These are phyloP conservation scores for Achlya hypogyna DNA, from an alignment of 352 stramenopile species.

Conservation along the genomic window DNA sequence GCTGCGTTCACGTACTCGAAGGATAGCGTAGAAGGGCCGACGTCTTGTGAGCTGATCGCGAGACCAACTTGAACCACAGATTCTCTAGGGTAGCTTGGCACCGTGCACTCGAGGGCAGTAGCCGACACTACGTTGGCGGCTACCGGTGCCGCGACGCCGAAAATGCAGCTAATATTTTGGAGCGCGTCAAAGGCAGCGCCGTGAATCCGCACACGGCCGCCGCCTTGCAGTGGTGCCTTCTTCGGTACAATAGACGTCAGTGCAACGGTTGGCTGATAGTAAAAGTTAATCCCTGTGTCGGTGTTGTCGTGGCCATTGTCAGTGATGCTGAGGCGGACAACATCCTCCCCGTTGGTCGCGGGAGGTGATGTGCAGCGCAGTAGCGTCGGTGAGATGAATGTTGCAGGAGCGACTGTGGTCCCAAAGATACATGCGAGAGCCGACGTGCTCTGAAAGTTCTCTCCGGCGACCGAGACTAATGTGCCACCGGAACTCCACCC, in stretches of 20 bases:
- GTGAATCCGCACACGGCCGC: slow-evolving; percentile 9
- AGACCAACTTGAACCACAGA: slow-evolving; percentile 20
- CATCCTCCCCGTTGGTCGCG: background rate
- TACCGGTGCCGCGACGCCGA: slow-evolving; percentile 19
- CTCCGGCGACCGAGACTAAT: slow-evolving; percentile 25
- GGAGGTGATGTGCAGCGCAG: slow-evolving; percentile 5
- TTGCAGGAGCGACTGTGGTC: background rate
- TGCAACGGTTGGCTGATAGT: slow-evolving; percentile 13
- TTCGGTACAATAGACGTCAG: slow-evolving; percentile 1
- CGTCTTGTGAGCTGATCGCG: slow-evolving; percentile 22
- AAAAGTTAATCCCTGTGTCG: slow-evolving; percentile 3
- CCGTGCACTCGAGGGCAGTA: slow-evolving; percentile 13
- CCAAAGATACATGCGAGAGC: slow-evolving; percentile 35
- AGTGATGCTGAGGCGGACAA: slow-evolving; percentile 21
- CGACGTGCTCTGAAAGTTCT: slow-evolving; percentile 22
- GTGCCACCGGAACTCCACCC: slow-evolving; percentile 38
- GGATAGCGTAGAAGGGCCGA: background rate
- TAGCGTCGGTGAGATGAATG: background rate
- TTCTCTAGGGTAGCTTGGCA: slow-evolving; percentile 1
- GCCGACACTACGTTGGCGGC: slow-evolving; percentile 18
- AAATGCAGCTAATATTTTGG: slow-evolving; percentile 23
- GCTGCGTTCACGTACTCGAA: slow-evolving; percentile 1
- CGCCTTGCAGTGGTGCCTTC: background rate
- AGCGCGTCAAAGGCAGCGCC: slow-evolving; percentile 20
- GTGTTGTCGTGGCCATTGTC: slow-evolving; percentile 16